Conservation (phyloP, 805 yeast genomes). For the Myxozyma nipponensis region DNA sequence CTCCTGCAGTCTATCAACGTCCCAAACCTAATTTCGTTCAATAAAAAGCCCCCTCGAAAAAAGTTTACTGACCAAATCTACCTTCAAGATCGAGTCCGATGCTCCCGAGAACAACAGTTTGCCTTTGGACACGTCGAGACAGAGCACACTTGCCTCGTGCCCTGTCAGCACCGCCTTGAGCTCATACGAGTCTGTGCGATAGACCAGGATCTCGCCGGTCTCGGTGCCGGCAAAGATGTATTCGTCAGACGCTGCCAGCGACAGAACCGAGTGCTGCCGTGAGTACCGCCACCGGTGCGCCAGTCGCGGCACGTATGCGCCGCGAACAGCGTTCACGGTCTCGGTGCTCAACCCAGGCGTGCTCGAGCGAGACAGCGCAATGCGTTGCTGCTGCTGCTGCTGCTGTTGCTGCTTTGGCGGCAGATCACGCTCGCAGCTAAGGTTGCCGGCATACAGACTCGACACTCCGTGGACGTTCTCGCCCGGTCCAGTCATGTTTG, state of each 20-base stretch:
- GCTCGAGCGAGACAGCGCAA: too few species aligned
- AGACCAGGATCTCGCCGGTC: conserved; percentile 66
- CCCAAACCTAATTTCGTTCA: conserved; percentile 55
- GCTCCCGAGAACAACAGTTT: conserved; percentile 79
- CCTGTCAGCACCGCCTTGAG: conserved; percentile 51
- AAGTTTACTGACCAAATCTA: conserved; percentile 3
- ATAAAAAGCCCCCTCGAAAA: too few species aligned
- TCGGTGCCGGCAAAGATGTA: conserved; percentile 84
- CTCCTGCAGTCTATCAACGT: conserved; percentile 43
- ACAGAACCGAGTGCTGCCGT: conserved; percentile 70
- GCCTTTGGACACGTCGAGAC: conserved; percentile 45
- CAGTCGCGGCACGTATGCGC: conserved; percentile 28
- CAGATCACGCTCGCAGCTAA: too few species aligned
- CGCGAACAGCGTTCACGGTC: too few species aligned
- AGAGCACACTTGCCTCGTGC: conserved; percentile 71
- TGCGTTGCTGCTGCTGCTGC: too few species aligned
- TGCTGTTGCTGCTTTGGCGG: too few species aligned
- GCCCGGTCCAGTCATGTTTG: too few species aligned
- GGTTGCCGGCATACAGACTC: too few species aligned
- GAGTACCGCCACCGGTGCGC: conserved; percentile 75
- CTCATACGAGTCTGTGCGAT: conserved; percentile 63
- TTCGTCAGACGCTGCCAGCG: conserved; percentile 40
- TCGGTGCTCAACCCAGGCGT: too few species aligned
- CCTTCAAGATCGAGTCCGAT: conserved; percentile 81
- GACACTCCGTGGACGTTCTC: too few species aligned